Percentiles rank a stretch among this genome's conserved stretches.
Conservation (phyloP, 208 protist species). For the Porcisia hertigi region DNA sequence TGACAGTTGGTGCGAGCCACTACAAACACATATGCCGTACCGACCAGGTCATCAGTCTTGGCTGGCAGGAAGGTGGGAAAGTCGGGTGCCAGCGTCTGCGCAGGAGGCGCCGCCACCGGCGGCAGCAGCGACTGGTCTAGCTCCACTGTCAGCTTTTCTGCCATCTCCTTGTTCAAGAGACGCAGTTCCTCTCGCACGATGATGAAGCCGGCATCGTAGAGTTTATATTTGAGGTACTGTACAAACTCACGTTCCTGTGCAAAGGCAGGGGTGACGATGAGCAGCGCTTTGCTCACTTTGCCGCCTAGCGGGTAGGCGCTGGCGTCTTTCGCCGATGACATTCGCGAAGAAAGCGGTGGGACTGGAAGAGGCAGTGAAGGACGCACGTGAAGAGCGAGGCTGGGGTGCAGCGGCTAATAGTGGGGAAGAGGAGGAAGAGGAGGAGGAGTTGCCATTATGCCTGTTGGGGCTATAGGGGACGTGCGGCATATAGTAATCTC, state of each 20-base stretch:
- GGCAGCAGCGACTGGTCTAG: slow-evolving; percentile 38
- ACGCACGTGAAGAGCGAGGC: background rate
- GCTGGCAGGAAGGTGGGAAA: slow-evolving; percentile 27
- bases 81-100: background rate
- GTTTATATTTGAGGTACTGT: slow-evolving; percentile 76
- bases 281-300: slow-evolving; percentile 60
- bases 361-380: background rate
- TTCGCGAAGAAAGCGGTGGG: background rate
- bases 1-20: slow-evolving; percentile 80
- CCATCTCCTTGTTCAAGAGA: slow-evolving; percentile 76
- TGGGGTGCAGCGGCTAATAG: too few species aligned
- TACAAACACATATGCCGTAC: slow-evolving; percentile 72
- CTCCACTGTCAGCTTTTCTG: slow-evolving; percentile 56
- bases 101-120: background rate
- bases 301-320: slow-evolving; percentile 53
- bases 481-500: too few species aligned
- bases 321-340: background rate
- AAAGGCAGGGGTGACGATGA: slow-evolving; percentile 66
- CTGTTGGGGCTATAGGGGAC: too few species aligned
- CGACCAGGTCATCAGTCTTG: slow-evolving; percentile 47
- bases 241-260: slow-evolving; percentile 61
- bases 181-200: slow-evolving; percentile 79
- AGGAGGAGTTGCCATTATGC: too few species aligned
- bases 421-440: too few species aligned
- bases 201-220: slow-evolving; percentile 87